Conservation (phyloP, 2,329 filamentous ascomycete genomes). For the Calonectria multiphialidica region DNA sequence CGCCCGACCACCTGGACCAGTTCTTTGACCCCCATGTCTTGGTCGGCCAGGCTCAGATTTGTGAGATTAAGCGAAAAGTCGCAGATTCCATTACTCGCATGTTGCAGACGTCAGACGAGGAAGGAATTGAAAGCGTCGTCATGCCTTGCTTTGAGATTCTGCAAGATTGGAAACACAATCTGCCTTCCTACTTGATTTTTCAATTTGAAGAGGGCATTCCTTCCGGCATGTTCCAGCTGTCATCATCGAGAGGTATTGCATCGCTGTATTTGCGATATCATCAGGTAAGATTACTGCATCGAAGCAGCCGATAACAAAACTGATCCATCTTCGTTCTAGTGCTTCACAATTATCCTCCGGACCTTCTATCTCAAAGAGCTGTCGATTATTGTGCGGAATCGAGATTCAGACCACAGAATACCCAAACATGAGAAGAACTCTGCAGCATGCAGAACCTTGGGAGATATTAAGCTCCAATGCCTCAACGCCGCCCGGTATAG, state of each 20-base stretch:
- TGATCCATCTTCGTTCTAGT: not conserved
- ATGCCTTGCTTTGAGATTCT: conserved; percentile 6
- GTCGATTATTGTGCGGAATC: conserved; percentile 11
- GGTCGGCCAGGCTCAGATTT: conserved; percentile 8
- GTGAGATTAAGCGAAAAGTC: conserved; percentile 21
- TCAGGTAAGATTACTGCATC: not conserved
- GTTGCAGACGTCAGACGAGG: not conserved
- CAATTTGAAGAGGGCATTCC: conserved; percentile 5
- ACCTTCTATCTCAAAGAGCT: conserved; percentile 21
- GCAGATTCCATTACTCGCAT: not conserved
- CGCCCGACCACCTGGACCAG: conserved; percentile 4
- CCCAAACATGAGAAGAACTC: not conserved
- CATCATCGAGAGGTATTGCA: conserved; percentile 18
- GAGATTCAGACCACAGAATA: not conserved
- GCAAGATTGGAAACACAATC: conserved; percentile 6
- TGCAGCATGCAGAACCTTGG: not conserved
- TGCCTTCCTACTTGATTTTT: conserved; percentile 10
- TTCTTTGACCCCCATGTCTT: conserved; percentile 20
- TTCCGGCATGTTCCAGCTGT: conserved; percentile 8
- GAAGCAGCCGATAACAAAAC: not conserved
- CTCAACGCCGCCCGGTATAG: conserved; percentile 17
- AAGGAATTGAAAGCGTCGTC: not conserved
- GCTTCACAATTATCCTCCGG: conserved; percentile 15
- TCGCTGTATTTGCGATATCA: conserved; percentile 22
- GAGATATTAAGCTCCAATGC: conserved; percentile 11